Conservation (phyloP, 805 yeast species). For the Saccharomycopsis sp. region DNA sequence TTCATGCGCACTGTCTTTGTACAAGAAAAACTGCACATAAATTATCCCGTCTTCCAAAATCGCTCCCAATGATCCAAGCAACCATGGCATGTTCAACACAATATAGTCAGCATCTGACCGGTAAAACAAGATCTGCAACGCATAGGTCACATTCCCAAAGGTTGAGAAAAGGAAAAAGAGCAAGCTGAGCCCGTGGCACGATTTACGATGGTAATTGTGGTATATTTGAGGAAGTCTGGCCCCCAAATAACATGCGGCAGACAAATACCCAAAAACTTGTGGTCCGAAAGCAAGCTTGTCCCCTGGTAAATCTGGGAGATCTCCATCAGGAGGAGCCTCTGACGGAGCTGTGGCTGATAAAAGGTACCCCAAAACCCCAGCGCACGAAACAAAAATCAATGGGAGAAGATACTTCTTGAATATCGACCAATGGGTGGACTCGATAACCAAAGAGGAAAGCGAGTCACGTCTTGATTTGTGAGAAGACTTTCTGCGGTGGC, state of each 20-base stretch:
- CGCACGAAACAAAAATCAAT: constrained; percentile 49
- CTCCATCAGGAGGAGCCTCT: constrained; percentile 24
- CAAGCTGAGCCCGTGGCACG: constrained; percentile 81
- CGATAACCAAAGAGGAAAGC: constrained; percentile 43
- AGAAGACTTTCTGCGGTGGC: constrained; percentile 15
- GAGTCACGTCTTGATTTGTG: constrained; percentile 36
- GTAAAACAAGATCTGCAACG: constrained; percentile 62
- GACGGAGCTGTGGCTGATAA: constrained; percentile 34
- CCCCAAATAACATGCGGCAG: constrained; percentile 61
- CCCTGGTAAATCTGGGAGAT: constrained; percentile 22
- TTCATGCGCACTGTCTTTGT: constrained; percentile 32
- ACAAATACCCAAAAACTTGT: constrained; percentile 61
- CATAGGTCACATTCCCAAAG: constrained; percentile 69
- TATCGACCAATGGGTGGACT: constrained; percentile 40
- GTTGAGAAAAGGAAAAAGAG: constrained; percentile 70
- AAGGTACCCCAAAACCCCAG: constrained; percentile 57
- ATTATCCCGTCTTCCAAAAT: constrained; percentile 63
- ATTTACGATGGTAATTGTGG: constrained; percentile 69
- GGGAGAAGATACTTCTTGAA: constrained; percentile 53
- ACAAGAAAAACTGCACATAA: constrained; percentile 60
- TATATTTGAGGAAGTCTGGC: constrained; percentile 82
- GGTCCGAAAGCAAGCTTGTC: constrained; percentile 43
- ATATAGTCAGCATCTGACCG: constrained; percentile 57
- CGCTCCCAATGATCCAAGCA: constrained; percentile 73
- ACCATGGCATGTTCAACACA: constrained; percentile 63